phyloP scores from a whole-genome alignment of 129 eudicot species.

The Lactuca sativa region DNA sequence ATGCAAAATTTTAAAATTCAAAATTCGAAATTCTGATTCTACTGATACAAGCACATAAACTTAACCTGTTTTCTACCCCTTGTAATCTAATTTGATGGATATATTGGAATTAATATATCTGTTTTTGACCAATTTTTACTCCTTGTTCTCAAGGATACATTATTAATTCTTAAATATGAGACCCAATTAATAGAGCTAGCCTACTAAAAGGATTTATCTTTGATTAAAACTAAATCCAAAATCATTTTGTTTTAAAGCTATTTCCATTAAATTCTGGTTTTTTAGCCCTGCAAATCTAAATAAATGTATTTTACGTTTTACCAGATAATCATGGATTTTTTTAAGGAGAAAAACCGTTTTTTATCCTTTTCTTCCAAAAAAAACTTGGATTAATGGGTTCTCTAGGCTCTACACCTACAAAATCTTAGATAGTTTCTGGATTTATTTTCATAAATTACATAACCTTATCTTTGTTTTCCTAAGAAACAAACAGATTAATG shows the following conservation, averaged over 20 bases:
- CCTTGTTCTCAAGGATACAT: neutral
- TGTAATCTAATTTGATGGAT: too few species aligned
- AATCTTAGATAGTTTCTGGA: neutral
- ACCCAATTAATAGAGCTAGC: neutral
- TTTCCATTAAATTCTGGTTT: neutral
- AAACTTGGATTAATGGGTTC: neutral
- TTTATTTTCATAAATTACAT: too few species aligned
- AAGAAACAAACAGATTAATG: slow-evolving; percentile 1
- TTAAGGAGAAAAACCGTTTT: neutral
- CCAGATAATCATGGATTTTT: neutral
- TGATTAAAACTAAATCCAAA: neutral
- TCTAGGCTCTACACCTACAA: neutral
- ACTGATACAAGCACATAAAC: too few species aligned
- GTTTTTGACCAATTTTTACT: too few species aligned
- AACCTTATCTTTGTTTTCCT: neutral
- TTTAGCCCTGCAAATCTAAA: neutral
- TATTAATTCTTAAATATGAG: neutral
- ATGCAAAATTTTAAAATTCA: too few species aligned
- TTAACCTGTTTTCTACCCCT: too few species aligned
- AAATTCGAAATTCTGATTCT: too few species aligned
- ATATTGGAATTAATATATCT: too few species aligned
- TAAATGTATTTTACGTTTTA: neutral
- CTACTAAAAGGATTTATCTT: neutral
- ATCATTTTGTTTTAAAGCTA: too few species aligned
- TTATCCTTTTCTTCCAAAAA: neutral